These are phyloP conservation scores for Paramecium pentaurelia DNA, from an alignment of 73 alveolate species.

Conservation along the genomic window DNA sequence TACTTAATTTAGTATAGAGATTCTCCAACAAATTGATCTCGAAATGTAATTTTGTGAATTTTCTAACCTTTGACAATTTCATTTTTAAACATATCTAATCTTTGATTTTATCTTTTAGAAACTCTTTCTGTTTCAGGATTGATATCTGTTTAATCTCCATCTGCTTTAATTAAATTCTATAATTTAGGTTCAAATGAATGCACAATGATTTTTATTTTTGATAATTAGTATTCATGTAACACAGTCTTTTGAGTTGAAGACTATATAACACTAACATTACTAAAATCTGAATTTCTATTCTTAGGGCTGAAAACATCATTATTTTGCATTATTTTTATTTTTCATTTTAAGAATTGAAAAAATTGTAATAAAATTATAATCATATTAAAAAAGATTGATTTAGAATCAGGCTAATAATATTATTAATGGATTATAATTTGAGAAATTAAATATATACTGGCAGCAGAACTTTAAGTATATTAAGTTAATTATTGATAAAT, in stretches of 20 bases:
- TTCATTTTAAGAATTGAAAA: neutral
- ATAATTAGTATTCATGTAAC: neutral
- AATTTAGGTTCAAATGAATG: neutral
- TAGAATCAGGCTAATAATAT: neutral
- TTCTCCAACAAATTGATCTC: neutral
- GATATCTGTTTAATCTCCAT: neutral
- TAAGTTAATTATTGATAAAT: neutral
- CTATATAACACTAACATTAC: neutral
- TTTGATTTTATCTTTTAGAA: neutral
- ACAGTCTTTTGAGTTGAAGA: neutral
- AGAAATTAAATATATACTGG: neutral
- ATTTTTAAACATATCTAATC: neutral
- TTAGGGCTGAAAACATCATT: neutral
- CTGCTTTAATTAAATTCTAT: neutral
- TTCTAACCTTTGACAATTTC: neutral
- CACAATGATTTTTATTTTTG: neutral
- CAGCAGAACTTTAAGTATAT: neutral
- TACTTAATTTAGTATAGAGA: neutral
- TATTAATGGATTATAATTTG: neutral
- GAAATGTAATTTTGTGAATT: neutral
- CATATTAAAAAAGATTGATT: neutral
- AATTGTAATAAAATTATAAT: neutral
- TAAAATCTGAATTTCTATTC: neutral
- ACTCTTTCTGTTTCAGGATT: neutral
- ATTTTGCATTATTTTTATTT: neutral